These are phyloP conservation scores for Alternaria incomplexa DNA, from an alignment of 2,329 filamentous ascomycete genomes.

Conservation along the genomic window DNA sequence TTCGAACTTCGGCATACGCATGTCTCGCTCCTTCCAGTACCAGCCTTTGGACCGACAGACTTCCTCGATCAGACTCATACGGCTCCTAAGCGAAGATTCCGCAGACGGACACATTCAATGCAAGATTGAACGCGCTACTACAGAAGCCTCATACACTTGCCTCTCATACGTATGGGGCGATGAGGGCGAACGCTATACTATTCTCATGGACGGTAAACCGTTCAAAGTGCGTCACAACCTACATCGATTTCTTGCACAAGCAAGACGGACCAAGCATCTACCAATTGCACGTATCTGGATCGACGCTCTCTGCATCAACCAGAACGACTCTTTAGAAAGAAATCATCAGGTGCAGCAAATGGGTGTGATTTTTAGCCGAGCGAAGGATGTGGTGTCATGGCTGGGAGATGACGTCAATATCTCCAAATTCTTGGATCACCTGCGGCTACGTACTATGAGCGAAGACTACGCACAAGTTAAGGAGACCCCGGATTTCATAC, in stretches of 20 bases:
- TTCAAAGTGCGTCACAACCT: slow-evolving; percentile 7
- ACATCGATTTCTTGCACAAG: not conserved
- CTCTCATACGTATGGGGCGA: slow-evolving; percentile 17
- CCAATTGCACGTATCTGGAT: not conserved
- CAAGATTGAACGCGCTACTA: not conserved
- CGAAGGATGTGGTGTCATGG: not conserved
- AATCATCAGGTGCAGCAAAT: not conserved
- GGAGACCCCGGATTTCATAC: no score
- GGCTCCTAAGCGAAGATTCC: not conserved
- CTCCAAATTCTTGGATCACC: not conserved
- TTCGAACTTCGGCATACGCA: not conserved
- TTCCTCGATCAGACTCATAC: not conserved
- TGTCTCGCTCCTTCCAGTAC: not conserved
- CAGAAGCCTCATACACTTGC: slow-evolving; percentile 1
- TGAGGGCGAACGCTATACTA: not conserved
- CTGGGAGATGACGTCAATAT: not conserved
- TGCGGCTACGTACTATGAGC: not conserved
- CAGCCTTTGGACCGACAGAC: not conserved
- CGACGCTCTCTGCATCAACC: slow-evolving; percentile 11
- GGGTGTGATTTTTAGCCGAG: not conserved
- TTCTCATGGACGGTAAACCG: not conserved
- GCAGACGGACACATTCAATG: slow-evolving; percentile 2
- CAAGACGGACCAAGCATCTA: not conserved
- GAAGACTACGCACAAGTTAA: not conserved
- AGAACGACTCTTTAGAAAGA: not conserved